These are phyloP conservation scores for Martiniozyma abietophila DNA, from an alignment of 805 yeast genomes.

Conservation along the genomic window DNA sequence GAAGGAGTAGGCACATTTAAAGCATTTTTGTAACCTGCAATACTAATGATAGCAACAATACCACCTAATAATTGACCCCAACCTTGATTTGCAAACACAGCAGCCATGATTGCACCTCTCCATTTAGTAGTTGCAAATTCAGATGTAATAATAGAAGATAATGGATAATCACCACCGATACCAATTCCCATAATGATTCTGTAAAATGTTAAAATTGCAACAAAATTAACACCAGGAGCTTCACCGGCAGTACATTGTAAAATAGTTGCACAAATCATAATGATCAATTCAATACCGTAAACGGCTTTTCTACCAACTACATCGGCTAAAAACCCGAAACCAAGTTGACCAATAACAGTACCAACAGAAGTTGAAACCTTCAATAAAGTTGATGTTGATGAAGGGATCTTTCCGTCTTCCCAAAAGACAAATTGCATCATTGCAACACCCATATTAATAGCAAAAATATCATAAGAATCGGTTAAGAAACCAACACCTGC, in stretches of 20 bases:
- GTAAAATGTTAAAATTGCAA: slow-evolving; percentile 65
- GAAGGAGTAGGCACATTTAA: slow-evolving; percentile 46
- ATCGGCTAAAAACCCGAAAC: slow-evolving; percentile 80
- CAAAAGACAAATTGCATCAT: slow-evolving; percentile 76
- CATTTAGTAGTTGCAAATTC: slow-evolving; percentile 91
- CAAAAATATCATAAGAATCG: slow-evolving; percentile 87
- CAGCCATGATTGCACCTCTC: slow-evolving; percentile 98
- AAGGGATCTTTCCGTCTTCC: slow-evolving; percentile 44
- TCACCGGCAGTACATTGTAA: slow-evolving; percentile 67
- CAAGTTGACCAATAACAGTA: slow-evolving; percentile 84
- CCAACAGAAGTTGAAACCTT: slow-evolving; percentile 91
- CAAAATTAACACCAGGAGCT: slow-evolving; percentile 63
- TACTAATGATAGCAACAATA: slow-evolving; percentile 67
- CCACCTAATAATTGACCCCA: slow-evolving; percentile 90
- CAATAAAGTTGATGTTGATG: slow-evolving; percentile 64
- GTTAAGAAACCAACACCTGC: slow-evolving; percentile 94
- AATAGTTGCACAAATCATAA: slow-evolving; percentile 74
- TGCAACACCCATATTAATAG: slow-evolving; percentile 73
- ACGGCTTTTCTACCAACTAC: slow-evolving; percentile 75
- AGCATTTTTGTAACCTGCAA: slow-evolving; percentile 65
- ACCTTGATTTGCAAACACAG: slow-evolving; percentile 95
- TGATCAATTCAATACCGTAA: slow-evolving; percentile 78
- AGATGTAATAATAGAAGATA: slow-evolving; percentile 86
- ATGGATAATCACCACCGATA: slow-evolving; percentile 95
- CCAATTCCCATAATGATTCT: slow-evolving; percentile 92